Evolutionary conservation across 306 rosid genomes (phyloP).

Genomic region (Sphenostylis stenocarpa): DNA sequence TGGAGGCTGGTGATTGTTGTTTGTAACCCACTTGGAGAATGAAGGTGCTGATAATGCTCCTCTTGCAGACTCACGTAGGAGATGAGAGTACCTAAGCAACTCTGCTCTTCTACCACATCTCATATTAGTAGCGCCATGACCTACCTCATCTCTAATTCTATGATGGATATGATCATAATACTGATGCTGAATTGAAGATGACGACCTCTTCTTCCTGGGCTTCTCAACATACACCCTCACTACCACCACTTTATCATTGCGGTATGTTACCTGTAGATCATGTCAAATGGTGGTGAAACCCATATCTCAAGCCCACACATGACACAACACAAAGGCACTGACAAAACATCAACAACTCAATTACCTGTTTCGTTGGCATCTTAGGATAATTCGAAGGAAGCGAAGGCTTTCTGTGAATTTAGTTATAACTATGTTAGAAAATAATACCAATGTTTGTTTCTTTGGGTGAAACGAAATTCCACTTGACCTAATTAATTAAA

Average conservation of each 20-base stretch:
- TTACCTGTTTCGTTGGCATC: slow-evolving; percentile 61
- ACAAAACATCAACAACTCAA: slow-evolving; percentile 1
- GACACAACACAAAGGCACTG: background rate
- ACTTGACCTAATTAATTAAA: background rate
- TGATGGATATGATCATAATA: slow-evolving; percentile 45
- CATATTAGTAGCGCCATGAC: slow-evolving; percentile 1
- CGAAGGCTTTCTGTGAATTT: slow-evolving; percentile 4
- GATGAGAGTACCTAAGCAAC: slow-evolving; percentile 68
- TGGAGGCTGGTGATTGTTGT: slow-evolving; percentile 34
- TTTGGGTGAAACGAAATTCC: slow-evolving; percentile 27
- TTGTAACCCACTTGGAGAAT: slow-evolving; percentile 10
- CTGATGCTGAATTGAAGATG: slow-evolving; percentile 26
- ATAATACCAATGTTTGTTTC: no score
- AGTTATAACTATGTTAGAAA: background rate
- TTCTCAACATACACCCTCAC: slow-evolving; percentile 61
- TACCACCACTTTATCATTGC: slow-evolving; percentile 53
- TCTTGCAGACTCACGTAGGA: slow-evolving; percentile 52
- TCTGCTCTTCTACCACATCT: slow-evolving; percentile 51
- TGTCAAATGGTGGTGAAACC: background rate
- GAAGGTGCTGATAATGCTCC: slow-evolving; percentile 37
- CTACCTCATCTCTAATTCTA: slow-evolving; percentile 32
- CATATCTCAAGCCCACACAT: background rate
- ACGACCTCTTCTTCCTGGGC: slow-evolving; percentile 37
- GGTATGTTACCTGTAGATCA: slow-evolving; percentile 42
- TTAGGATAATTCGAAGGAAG: slow-evolving; percentile 22